A percentile compares a stretch with the other conserved stretches of the same genome.
phyloP scores from a whole-genome alignment of 169 alveolate species.

The Babesia ovis region DNA sequence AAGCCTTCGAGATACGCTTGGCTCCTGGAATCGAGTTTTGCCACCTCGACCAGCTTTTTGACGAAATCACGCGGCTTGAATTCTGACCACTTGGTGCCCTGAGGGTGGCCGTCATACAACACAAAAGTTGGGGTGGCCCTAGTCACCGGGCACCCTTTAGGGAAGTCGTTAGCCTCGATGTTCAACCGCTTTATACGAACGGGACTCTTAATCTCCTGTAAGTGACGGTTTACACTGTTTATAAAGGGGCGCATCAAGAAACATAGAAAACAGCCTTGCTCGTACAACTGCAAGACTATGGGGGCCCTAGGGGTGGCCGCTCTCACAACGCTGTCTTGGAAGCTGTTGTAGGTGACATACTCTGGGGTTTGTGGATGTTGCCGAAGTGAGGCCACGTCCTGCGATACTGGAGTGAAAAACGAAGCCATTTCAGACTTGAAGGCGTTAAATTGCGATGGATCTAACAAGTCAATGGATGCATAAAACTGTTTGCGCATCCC shows the following conservation, averaged over 20 bases:
- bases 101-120: conserved; percentile 25
- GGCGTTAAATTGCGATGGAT: conserved; percentile 19
- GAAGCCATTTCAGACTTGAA: conserved; percentile 22
- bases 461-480: conserved; percentile 21
- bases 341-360: conserved; percentile 46
- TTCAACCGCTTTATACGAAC: conserved; percentile 67
- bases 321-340: conserved; percentile 40
- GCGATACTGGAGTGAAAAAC: conserved; percentile 60
- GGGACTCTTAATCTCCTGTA: conserved; percentile 49
- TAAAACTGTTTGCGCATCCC: conserved; percentile 66
- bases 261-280: conserved; percentile 74
- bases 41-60: conserved; percentile 34
- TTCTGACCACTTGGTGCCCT: conserved; percentile 57
- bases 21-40: conserved; percentile 28
- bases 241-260: conserved; percentile 75
- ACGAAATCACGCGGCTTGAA: conserved; percentile 65
- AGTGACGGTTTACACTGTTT: conserved; percentile 57
- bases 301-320: conserved; percentile 38
- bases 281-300: conserved; percentile 60
- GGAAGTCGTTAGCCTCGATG: conserved; percentile 74
- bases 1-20: conserved; percentile 24
- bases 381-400: conserved; percentile 18
- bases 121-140: conserved; percentile 76
- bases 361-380: conserved; percentile 40
- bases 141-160: conserved; percentile 67